phyloP scores from a whole-genome alignment of 2,329 filamentous ascomycete genomes.

The Capronia epimyces region DNA sequence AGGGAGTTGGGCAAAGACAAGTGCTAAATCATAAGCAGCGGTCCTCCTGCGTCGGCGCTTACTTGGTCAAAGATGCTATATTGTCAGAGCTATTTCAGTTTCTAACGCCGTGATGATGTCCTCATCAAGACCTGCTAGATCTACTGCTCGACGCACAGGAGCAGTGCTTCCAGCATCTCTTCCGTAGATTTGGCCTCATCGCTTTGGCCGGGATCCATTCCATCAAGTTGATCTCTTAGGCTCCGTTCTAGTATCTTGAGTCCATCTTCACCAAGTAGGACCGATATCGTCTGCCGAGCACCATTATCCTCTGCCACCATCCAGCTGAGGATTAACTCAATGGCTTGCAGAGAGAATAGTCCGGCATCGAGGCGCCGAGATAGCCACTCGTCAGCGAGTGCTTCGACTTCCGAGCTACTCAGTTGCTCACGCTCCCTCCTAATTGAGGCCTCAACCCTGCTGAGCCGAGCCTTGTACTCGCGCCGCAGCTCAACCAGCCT shows the following conservation, averaged over 20 bases:
- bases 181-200: constrained; percentile 51
- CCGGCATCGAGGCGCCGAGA: constrained; percentile 75
- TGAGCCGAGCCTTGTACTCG: constrained; percentile 62
- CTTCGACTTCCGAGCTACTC: constrained; percentile 55
- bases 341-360: constrained; percentile 71
- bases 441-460: constrained; percentile 59
- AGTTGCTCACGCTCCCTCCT: constrained; percentile 55
- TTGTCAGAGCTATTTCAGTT: background rate
- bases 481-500: constrained; percentile 66
- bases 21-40: too few species aligned
- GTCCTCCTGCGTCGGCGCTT: too few species aligned
- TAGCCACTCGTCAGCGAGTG: constrained; percentile 65
- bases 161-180: constrained; percentile 62
- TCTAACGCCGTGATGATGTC: background rate
- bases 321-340: constrained; percentile 86
- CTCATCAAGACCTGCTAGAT: background rate
- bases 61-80: background rate
- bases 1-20: too few species aligned
- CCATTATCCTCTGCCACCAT: constrained; percentile 81
- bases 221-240: constrained; percentile 62
- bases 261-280: constrained; percentile 58
- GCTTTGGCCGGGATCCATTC: constrained; percentile 50
- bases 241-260: constrained; percentile 60
- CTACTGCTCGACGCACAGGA: constrained; percentile 40
- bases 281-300: constrained; percentile 59